Conservation (phyloP, 2,329 filamentous ascomycete genomes). For the Diaporthe ilicicola region DNA sequence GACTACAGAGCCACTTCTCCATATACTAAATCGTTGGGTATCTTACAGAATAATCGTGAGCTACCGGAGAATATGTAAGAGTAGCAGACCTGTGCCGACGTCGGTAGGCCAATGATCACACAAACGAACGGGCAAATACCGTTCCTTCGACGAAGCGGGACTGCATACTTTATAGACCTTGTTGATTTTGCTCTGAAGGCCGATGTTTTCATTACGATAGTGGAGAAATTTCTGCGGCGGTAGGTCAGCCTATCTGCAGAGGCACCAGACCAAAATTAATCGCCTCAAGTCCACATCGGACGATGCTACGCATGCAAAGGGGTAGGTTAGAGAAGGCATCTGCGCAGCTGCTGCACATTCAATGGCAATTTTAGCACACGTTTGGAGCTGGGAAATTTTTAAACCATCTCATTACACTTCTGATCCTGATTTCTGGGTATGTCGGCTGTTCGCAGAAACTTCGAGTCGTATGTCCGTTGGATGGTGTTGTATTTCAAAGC, state of each 20-base stretch:
- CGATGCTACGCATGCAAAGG: neutral
- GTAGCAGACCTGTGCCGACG: neutral
- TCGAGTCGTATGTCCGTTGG: neutral
- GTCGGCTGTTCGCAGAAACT: neutral
- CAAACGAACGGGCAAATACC: neutral
- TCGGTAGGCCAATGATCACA: neutral
- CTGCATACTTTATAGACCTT: neutral
- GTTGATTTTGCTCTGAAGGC: neutral
- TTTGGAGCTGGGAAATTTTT: neutral
- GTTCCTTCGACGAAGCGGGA: neutral
- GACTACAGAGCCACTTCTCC: neutral
- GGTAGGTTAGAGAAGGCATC: neutral
- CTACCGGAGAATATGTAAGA: conserved; percentile 11
- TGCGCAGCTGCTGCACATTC: neutral
- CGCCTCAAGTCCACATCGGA: neutral
- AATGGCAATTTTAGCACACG: neutral
- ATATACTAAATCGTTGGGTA: neutral
- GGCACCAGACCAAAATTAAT: neutral
- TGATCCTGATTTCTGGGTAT: neutral
- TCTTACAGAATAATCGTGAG: neutral
- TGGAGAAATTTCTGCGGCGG: neutral
- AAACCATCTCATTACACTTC: neutral
- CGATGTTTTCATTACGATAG: neutral
- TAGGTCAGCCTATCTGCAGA: neutral
- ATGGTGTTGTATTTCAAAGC: neutral